Evolutionary conservation across 148 eudicot species (phyloP), one percentile per base, ranked within the genome.

Genomic region (Cornus suecica): DNA sequence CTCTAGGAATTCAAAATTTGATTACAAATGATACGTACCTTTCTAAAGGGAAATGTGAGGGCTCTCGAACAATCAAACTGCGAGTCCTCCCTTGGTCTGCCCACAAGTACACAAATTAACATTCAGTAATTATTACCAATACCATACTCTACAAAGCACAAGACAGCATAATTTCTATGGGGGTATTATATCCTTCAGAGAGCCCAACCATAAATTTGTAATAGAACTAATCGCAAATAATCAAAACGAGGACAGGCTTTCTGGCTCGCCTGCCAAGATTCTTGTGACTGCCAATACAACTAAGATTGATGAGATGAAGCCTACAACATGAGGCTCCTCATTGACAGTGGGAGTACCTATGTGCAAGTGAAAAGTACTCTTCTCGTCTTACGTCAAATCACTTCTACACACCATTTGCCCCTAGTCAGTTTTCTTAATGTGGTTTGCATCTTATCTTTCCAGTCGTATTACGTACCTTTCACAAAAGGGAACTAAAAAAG

Each of bases 1-100:
- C 41, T 14, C 29, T 66, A 29, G 25, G 3, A 8, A 1, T 29
- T 30, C 69, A 7, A 3, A 20, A 8, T 58, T 58, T 58, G 4
- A n/a, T 20, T 9, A 1, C 41, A 6, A 25, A 11, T 0, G 42
- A 26, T 7, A 9, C 27, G 68, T 82, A 90, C 92, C 95, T 87
- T 91, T 77, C 89, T 88, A 41, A 76, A 67, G 3, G 90, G 87
- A 82, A 89, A 75, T 54, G 80, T 88, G 34, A 93, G 90, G 29
- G 93, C 84, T 79, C 83, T 82, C 94, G 94, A 90, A 71, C 91
- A 92, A 77, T 72, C 82, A 63, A 83, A 80, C 81, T 86, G 85
- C 4, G 83, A 45, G 72, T 76, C 81, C 75, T 83, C 84, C 60
- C 23, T 70, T 73, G 83, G 69, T 66, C 90, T 88, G 88, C 83